Percentiles rank a stretch among this genome's conserved stretches.
Conservation (phyloP, 192 early-diverging fungal genomes). For the Coemansia sp. region DNA sequence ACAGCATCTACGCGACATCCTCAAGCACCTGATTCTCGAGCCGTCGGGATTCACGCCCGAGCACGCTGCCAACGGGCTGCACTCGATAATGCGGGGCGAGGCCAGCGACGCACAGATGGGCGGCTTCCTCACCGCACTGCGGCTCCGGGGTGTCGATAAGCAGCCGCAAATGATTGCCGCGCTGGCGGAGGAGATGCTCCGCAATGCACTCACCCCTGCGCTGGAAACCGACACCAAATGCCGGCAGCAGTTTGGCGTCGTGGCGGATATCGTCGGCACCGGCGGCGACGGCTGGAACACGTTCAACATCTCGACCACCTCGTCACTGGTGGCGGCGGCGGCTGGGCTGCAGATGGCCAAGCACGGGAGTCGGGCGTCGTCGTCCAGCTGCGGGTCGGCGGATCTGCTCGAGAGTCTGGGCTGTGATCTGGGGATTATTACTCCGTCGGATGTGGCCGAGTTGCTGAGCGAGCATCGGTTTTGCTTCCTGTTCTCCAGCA, state of each 20-base stretch:
- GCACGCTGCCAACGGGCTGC: constrained; percentile 57
- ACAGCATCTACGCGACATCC: constrained; percentile 50
- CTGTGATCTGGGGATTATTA: constrained; percentile 64
- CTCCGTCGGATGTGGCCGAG: constrained; percentile 61
- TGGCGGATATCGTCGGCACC: constrained; percentile 94
- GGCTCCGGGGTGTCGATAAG: constrained; percentile 64
- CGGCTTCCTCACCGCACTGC: constrained; percentile 78
- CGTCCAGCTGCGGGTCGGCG: constrained; percentile 88
- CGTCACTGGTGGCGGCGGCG: constrained; percentile 86
- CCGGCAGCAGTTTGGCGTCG: constrained; percentile 36
- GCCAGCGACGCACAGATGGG: constrained; percentile 82
- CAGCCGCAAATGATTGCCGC: constrained; percentile 78
- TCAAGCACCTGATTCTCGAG: constrained; percentile 63
- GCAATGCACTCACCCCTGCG: constrained; percentile 58
- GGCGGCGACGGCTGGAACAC: constrained; percentile 98
- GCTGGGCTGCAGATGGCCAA: constrained; percentile 88
- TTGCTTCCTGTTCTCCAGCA: constrained; percentile 91
- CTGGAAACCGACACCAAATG: constrained; percentile 45
- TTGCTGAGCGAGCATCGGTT: constrained; percentile 65
- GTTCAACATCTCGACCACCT: constrained; percentile 93
- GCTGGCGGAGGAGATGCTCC: constrained; percentile 67
- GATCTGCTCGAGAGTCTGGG: constrained; percentile 86
- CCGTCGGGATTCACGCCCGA: constrained; percentile 59
- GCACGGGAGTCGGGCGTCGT: constrained; percentile 91
- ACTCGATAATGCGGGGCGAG: constrained; percentile 72